phyloP scores from a whole-genome alignment of 1,284 basidiomycete genomes.

The Ceratobasidium sp. region DNA sequence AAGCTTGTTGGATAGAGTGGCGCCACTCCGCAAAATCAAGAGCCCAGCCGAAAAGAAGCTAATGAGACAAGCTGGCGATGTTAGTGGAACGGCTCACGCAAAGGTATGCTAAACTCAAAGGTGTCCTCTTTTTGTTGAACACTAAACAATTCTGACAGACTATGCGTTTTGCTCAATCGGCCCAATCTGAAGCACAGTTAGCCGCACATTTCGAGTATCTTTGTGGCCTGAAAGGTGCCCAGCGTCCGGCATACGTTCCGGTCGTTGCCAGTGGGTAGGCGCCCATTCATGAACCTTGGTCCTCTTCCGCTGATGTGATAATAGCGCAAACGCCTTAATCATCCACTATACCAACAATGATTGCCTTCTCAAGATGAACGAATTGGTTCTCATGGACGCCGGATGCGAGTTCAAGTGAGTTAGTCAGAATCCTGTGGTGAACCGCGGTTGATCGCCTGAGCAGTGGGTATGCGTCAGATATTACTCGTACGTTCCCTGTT shows the following conservation, averaged over 20 bases:
- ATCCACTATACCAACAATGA: slow-evolving; percentile 96
- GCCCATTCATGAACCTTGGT: neutral
- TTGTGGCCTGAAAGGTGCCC: slow-evolving; percentile 82
- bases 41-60: slow-evolving; percentile 76
- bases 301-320: slow-evolving; percentile 13
- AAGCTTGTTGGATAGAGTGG: slow-evolving; percentile 72
- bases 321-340: slow-evolving; percentile 84
- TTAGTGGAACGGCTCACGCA: slow-evolving; percentile 81
- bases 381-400: slow-evolving; percentile 90
- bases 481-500: slow-evolving; percentile 58
- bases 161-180: slow-evolving; percentile 84
- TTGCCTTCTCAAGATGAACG: slow-evolving; percentile 77
- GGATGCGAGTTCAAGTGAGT: slow-evolving; percentile 89
- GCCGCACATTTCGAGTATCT: slow-evolving; percentile 92
- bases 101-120: slow-evolving; percentile 66
- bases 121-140: slow-evolving; percentile 27
- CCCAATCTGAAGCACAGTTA: slow-evolving; percentile 79
- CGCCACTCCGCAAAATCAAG: slow-evolving; percentile 75
- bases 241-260: slow-evolving; percentile 92
- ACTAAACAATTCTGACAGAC: slow-evolving; percentile 64
- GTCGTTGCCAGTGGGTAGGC: slow-evolving; percentile 92
- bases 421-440: slow-evolving; percentile 50
- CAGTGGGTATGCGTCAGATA: slow-evolving; percentile 95
- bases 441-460: slow-evolving; percentile 46
- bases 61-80: slow-evolving; percentile 81